Conservation (phyloP, 768 basidiomycete genomes). For the Tylopilus balloui region DNA sequence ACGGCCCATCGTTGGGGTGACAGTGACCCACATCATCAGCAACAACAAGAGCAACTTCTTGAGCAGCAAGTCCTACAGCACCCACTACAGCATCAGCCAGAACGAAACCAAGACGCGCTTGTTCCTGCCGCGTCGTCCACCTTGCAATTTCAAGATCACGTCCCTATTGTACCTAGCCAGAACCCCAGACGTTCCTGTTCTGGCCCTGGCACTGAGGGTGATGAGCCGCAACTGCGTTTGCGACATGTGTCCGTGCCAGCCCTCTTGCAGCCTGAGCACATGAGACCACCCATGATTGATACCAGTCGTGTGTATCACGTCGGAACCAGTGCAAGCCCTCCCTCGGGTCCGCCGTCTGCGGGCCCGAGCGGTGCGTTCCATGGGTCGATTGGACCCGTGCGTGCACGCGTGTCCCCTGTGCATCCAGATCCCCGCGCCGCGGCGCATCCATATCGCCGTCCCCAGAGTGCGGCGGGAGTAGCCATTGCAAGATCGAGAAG, state of each 20-base stretch:
- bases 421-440: conserved; percentile 16
- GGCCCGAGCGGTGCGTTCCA: conserved; percentile 15
- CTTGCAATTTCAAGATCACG: conserved; percentile 26
- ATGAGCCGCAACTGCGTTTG: conserved; percentile 22
- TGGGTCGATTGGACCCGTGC: conserved; percentile 21
- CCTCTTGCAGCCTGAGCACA: conserved; percentile 23
- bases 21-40: conserved; percentile 26
- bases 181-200: conserved; percentile 18
- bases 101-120: conserved; percentile 22
- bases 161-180: conserved; percentile 32
- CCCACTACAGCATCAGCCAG: conserved; percentile 34
- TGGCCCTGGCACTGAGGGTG: conserved; percentile 19
- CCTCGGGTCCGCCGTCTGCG: conserved; percentile 32
- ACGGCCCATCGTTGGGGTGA: conserved; percentile 41
- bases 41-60: conserved; percentile 30
- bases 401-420: conserved; percentile 26
- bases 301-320: conserved; percentile 26
- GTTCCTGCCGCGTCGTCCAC: conserved; percentile 12
- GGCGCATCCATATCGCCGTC: conserved; percentile 30
- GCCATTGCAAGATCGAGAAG: conserved; percentile 24
- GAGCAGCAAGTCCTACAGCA: conserved; percentile 40
- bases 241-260: conserved; percentile 23
- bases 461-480: conserved; percentile 26
- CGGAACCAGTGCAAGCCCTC: conserved; percentile 27
- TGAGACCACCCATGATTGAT: conserved; percentile 35